Percentiles rank a stretch among this genome's conserved stretches.
Evolutionary conservation across 2,329 filamentous ascomycete species (phyloP).

Genomic region (Xylariaceae sp.): DNA sequence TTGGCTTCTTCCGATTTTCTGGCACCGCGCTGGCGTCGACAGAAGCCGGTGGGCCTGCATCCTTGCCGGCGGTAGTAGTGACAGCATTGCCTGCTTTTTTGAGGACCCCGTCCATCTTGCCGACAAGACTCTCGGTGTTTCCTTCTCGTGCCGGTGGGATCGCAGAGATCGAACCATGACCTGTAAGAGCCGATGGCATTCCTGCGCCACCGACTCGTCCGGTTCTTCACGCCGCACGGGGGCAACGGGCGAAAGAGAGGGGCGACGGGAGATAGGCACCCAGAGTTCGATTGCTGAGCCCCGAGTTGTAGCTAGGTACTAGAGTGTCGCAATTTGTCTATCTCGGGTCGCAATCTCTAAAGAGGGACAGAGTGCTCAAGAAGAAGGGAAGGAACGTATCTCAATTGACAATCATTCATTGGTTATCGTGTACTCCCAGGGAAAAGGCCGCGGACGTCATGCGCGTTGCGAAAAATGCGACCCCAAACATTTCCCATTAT

Average conservation of each 20-base stretch:
- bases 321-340: neutral
- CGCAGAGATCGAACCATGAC: constrained; percentile 59
- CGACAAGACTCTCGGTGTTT: constrained; percentile 23
- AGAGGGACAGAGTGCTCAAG: too few species aligned
- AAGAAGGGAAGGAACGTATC: neutral
- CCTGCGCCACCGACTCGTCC: constrained; percentile 32
- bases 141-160: constrained; percentile 42
- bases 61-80: constrained; percentile 15
- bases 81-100: constrained; percentile 26
- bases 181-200: constrained; percentile 55
- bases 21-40: constrained; percentile 44
- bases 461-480: constrained; percentile 16
- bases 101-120: constrained; percentile 29
- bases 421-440: neutral
- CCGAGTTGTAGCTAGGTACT: neutral
- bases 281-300: neutral
- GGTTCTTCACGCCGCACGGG: neutral
- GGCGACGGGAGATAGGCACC: neutral
- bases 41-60: constrained; percentile 39
- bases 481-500: constrained; percentile 9
- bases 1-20: constrained; percentile 45
- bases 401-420: too few species aligned
- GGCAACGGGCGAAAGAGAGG: constrained; percentile 15
- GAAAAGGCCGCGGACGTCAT: constrained; percentile 27
- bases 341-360: too few species aligned